Percentiles rank a stretch among this genome's conserved stretches.
phyloP scores from a whole-genome alignment of 495 filamentous ascomycete species.

The Pyrenopolyporus hunteri region DNA sequence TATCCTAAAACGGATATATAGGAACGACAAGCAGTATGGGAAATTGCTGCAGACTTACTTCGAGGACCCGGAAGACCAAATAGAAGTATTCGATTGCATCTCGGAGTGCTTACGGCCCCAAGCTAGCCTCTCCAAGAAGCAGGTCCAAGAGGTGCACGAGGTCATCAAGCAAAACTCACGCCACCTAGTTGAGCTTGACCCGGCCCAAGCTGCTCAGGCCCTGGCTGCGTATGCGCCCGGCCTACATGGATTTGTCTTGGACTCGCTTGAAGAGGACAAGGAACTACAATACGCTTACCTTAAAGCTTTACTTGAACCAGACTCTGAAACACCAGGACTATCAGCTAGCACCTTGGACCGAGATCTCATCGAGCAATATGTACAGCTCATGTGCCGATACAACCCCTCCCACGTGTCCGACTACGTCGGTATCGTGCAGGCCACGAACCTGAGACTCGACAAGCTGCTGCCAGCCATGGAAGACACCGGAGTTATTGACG shows the following conservation, averaged over 20 bases:
- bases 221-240: slow-evolving; percentile 70
- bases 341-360: slow-evolving; percentile 41
- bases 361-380: slow-evolving; percentile 81
- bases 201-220: slow-evolving; percentile 68
- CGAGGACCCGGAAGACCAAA: slow-evolving; percentile 78
- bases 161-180: slow-evolving; percentile 72
- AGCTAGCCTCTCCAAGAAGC: slow-evolving; percentile 72
- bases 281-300: slow-evolving; percentile 79
- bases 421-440: slow-evolving; percentile 79
- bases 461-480: slow-evolving; percentile 87
- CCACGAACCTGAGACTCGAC: slow-evolving; percentile 80
- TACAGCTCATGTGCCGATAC: slow-evolving; percentile 87
- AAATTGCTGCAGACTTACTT: slow-evolving; percentile 82
- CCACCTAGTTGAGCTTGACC: slow-evolving; percentile 73
- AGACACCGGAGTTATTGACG: slow-evolving; percentile 86
- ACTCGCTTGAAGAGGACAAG: slow-evolving; percentile 66
- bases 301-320: slow-evolving; percentile 76
- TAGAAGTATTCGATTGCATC: slow-evolving; percentile 77
- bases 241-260: slow-evolving; percentile 72
- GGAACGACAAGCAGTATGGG: slow-evolving; percentile 77
- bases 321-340: slow-evolving; percentile 50
- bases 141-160: slow-evolving; percentile 73
- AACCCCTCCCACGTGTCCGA: slow-evolving; percentile 81
- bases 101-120: slow-evolving; percentile 78
- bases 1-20: slow-evolving; percentile 90